These are phyloP conservation scores for Metarhizium sp. DNA, from an alignment of 2,329 filamentous ascomycete species.

Conservation along the genomic window DNA sequence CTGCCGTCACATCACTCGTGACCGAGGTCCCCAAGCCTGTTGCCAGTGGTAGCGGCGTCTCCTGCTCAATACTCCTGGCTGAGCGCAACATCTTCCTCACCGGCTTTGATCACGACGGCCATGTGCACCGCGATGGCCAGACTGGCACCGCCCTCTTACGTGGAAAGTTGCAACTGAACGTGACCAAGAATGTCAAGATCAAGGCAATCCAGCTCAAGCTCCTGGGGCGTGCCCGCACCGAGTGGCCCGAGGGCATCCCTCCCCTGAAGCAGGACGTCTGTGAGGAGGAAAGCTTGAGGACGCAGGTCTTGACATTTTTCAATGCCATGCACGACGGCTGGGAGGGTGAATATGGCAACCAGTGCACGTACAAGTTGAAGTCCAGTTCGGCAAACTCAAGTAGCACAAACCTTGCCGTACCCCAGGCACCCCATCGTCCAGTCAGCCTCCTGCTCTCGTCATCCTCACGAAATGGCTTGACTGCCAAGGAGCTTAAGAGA, in stretches of 20 bases:
- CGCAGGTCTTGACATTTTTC: slow-evolving; percentile 87
- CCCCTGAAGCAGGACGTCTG: slow-evolving; percentile 74
- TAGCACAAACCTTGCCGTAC: slow-evolving; percentile 20
- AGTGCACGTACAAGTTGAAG: slow-evolving; percentile 47
- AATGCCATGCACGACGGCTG: slow-evolving; percentile 59
- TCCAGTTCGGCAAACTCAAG: slow-evolving; percentile 24
- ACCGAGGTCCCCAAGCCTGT: slow-evolving; percentile 59
- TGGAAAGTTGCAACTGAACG: slow-evolving; percentile 70
- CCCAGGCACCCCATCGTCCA: slow-evolving; percentile 11
- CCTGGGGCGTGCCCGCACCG: slow-evolving; percentile 74
- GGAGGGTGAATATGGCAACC: slow-evolving; percentile 54
- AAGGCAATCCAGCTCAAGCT: slow-evolving; percentile 86
- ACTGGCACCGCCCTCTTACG: slow-evolving; percentile 77
- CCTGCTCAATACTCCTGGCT: slow-evolving; percentile 63
- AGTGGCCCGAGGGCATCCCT: slow-evolving; percentile 95
- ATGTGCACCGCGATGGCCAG: slow-evolving; percentile 37
- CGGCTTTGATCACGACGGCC: slow-evolving; percentile 66
- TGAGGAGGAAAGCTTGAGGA: slow-evolving; percentile 78
- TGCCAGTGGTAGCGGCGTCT: slow-evolving; percentile 67
- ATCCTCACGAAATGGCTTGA: slow-evolving; percentile 17
- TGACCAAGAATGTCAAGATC: slow-evolving; percentile 86
- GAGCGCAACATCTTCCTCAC: slow-evolving; percentile 75
- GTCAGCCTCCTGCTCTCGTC: slow-evolving; percentile 10
- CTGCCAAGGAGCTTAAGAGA: slow-evolving; percentile 48
- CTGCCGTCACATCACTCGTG: slow-evolving; percentile 39